Evolutionary conservation across 108 stramenopile genomes (phyloP).

Genomic region (Skeletonema grethae): DNA sequence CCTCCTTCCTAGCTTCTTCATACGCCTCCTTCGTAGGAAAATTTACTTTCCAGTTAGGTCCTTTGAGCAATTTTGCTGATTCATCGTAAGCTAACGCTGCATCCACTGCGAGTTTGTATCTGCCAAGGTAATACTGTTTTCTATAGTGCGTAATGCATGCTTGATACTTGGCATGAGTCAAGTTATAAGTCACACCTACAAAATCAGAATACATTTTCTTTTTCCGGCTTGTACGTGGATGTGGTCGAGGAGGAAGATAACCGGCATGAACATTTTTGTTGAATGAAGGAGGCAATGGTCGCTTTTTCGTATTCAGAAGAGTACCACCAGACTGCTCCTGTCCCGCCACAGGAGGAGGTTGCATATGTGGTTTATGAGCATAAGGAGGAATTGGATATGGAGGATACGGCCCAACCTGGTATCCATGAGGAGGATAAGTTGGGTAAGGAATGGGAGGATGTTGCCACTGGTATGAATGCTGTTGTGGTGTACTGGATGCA

Average conservation of each 20-base stretch:
- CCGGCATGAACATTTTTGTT: not conserved
- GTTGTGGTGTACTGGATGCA: not conserved
- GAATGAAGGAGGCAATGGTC: not conserved
- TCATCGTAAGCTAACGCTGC: conserved; percentile 56
- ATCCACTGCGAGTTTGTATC: conserved; percentile 53
- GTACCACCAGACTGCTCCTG: not conserved
- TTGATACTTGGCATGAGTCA: conserved; percentile 61
- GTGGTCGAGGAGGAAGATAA: not conserved
- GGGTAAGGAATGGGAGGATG: conserved; percentile 2
- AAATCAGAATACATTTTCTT: conserved; percentile 61
- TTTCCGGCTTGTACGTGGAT: conserved; percentile 14
- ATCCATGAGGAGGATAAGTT: not conserved
- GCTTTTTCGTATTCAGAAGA: not conserved
- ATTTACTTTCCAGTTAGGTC: conserved; percentile 50
- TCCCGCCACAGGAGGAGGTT: not conserved
- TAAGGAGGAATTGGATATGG: not conserved
- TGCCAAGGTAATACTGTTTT: conserved; percentile 53
- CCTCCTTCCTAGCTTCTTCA: conserved; percentile 34
- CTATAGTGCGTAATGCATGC: conserved; percentile 57
- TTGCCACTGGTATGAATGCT: conserved; percentile 5
- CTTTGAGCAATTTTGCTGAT: conserved; percentile 51
- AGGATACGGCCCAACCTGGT: not conserved
- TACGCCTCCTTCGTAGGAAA: conserved; percentile 42
- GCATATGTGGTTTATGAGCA: not conserved
- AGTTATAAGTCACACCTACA: conserved; percentile 60